phyloP scores from a whole-genome alignment of 768 basidiomycete genomes.

The Nidularia sp. region DNA sequence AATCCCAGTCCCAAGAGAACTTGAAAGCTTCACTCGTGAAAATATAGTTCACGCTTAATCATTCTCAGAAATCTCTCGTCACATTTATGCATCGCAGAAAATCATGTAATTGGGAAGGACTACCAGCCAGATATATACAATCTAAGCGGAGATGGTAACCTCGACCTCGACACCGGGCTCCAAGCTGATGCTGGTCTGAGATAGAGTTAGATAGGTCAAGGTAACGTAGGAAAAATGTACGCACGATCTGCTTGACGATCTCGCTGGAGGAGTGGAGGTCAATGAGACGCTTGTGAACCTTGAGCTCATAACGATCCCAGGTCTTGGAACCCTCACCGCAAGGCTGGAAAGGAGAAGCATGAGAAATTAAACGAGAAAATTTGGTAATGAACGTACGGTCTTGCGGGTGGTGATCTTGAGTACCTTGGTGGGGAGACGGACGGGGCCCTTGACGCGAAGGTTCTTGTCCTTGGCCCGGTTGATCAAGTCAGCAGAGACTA shows the following conservation, averaged over 20 bases:
- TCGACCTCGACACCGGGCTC: slow-evolving; percentile 99
- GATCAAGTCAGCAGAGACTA: slow-evolving; percentile 95
- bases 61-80: not conserved
- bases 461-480: slow-evolving; percentile 99
- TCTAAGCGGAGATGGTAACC: slow-evolving; percentile 86
- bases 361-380: not conserved
- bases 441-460: slow-evolving; percentile 97
- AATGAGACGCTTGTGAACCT: slow-evolving; percentile 99
- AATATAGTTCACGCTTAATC: too few species aligned
- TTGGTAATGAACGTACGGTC: slow-evolving; percentile 57
- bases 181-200: slow-evolving; percentile 94
- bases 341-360: slow-evolving; percentile 48
- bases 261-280: slow-evolving; percentile 98
- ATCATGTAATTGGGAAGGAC: not conserved
- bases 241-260: slow-evolving; percentile 99
- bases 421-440: slow-evolving; percentile 98
- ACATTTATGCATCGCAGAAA: not conserved
- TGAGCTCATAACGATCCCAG: slow-evolving; percentile 99
- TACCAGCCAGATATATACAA: not conserved
- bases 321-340: slow-evolving; percentile 99
- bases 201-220: slow-evolving; percentile 1
- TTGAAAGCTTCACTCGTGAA: too few species aligned
- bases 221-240: slow-evolving; percentile 21
- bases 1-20: not conserved
- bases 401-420: slow-evolving; percentile 99